phyloP scores from a whole-genome alignment of 345 rosid species.

The Salix arbutifolia region DNA sequence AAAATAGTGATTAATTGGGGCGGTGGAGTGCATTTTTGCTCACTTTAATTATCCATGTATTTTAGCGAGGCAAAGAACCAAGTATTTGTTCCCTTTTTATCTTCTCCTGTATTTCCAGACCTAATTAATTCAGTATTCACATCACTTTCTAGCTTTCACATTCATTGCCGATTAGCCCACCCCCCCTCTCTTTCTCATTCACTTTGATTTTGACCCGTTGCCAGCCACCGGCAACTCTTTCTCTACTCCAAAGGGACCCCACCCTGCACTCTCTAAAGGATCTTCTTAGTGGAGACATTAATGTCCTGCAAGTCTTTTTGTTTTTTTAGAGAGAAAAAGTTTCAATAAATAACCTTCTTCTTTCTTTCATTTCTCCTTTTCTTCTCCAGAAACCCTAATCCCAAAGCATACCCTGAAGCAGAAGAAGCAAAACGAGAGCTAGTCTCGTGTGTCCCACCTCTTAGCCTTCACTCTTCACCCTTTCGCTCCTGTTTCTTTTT shows the following conservation, averaged over 20 bases:
- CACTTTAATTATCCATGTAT: too few species aligned
- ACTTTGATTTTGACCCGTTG: conserved; percentile 82
- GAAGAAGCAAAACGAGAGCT: not conserved
- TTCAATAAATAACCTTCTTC: conserved; percentile 29
- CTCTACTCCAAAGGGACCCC: conserved; percentile 50
- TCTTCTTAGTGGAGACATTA: conserved; percentile 40
- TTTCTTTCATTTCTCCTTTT: conserved; percentile 14
- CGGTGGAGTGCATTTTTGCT: conserved; percentile 11
- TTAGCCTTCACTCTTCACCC: not conserved
- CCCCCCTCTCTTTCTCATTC: conserved; percentile 31
- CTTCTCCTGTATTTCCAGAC: not conserved
- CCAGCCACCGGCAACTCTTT: conserved; percentile 68
- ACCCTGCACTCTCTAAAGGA: conserved; percentile 39
- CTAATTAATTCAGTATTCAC: not conserved
- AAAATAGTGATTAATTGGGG: not conserved
- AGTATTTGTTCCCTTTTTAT: not conserved
- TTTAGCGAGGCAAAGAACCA: not conserved
- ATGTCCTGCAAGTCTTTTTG: conserved; percentile 4
- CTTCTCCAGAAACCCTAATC: conserved; percentile 45
- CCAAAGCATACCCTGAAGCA: not conserved
- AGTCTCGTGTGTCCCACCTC: not conserved
- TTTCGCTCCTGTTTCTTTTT: not conserved
- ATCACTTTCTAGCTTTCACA: conserved; percentile 18
- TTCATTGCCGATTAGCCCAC: conserved; percentile 2
- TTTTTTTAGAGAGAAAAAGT: conserved; percentile 19